Percentiles rank a stretch among this genome's conserved stretches.
phyloP scores from a whole-genome alignment of 805 yeast genomes.

The Candida maris region DNA sequence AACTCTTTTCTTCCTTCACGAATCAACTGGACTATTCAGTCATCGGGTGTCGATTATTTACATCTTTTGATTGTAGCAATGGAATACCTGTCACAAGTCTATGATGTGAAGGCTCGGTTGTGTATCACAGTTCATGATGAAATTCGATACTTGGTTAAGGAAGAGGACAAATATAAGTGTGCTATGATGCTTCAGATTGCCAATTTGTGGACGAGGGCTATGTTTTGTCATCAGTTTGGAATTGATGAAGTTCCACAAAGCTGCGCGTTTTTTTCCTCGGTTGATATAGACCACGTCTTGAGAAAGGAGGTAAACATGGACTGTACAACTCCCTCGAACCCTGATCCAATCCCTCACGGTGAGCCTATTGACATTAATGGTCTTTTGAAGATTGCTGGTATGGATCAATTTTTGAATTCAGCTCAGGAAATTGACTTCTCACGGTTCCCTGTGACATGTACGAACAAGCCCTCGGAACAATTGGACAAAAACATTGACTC shows the following conservation, averaged over 20 bases:
- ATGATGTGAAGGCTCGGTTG: conserved; percentile 68
- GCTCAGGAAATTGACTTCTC: conserved; percentile 15
- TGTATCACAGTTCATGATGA: conserved; percentile 94
- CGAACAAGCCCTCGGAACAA: conserved; percentile 22
- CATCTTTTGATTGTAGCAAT: conserved; percentile 82
- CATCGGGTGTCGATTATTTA: conserved; percentile 95
- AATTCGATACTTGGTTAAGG: conserved; percentile 72
- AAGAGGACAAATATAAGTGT: conserved; percentile 68
- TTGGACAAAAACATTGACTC: conserved; percentile 27
- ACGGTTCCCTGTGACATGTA: conserved; percentile 8
- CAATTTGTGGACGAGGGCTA: conserved; percentile 93
- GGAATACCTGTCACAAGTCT: conserved; percentile 72
- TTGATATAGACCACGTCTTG: conserved; percentile 83
- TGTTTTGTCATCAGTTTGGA: conserved; percentile 91
- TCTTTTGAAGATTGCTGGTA: conserved; percentile 42
- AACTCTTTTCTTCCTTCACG: conserved; percentile 80
- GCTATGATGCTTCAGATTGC: conserved; percentile 85
- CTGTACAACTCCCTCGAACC: conserved; percentile 88
- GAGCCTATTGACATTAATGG: conserved; percentile 61
- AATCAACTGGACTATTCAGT: conserved; percentile 96
- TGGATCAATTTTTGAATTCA: conserved; percentile 24
- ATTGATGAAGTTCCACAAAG: conserved; percentile 87
- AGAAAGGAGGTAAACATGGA: conserved; percentile 91
- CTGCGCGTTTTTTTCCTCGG: conserved; percentile 92
- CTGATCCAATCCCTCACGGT: conserved; percentile 69